A percentile compares a stretch with the other conserved stretches of the same genome.
These are phyloP conservation scores for Bipolaris bicolor DNA, from an alignment of 2,329 filamentous ascomycete genomes.

Conservation along the genomic window DNA sequence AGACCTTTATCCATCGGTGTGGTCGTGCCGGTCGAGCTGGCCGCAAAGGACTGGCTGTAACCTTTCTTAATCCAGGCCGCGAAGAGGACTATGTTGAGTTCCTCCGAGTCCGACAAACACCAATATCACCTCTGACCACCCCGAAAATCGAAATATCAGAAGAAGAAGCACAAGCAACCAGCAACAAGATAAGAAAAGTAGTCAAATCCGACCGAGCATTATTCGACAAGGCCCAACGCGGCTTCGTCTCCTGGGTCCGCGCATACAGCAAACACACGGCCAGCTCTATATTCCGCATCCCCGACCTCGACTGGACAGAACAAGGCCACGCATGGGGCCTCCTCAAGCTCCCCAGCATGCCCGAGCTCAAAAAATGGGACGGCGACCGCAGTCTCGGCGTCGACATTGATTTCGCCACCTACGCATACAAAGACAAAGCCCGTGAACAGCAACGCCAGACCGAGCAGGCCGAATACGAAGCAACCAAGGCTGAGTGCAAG, in stretches of 20 bases:
- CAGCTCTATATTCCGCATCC: constrained; percentile 83
- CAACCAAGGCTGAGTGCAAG: constrained; percentile 27
- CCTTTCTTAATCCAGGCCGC: constrained; percentile 80
- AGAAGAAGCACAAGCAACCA: constrained; percentile 64
- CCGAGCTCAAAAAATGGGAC: constrained; percentile 66
- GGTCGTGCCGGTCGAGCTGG: constrained; percentile 69
- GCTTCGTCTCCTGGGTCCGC: constrained; percentile 91
- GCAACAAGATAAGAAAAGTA: constrained; percentile 65
- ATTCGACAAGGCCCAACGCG: constrained; percentile 87
- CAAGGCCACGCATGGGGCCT: constrained; percentile 85
- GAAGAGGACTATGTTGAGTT: constrained; percentile 93
- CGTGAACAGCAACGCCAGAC: constrained; percentile 50
- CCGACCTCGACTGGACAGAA: constrained; percentile 84
- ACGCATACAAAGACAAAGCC: constrained; percentile 54
- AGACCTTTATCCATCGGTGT: constrained; percentile 74
- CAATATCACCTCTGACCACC: constrained; percentile 68
- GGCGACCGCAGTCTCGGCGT: constrained; percentile 53
- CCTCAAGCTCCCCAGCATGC: constrained; percentile 89
- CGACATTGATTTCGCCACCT: constrained; percentile 48
- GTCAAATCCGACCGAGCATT: constrained; percentile 68
- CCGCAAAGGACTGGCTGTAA: constrained; percentile 78
- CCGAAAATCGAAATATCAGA: constrained; percentile 65
- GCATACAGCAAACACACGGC: constrained; percentile 92
- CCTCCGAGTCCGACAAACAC: constrained; percentile 84
- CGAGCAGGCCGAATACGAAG: constrained; percentile 41